Percentiles rank a stretch among this genome's conserved stretches.
Conservation (phyloP, 2,329 filamentous ascomycete genomes). For the Pseudocercospora fijiensis region DNA sequence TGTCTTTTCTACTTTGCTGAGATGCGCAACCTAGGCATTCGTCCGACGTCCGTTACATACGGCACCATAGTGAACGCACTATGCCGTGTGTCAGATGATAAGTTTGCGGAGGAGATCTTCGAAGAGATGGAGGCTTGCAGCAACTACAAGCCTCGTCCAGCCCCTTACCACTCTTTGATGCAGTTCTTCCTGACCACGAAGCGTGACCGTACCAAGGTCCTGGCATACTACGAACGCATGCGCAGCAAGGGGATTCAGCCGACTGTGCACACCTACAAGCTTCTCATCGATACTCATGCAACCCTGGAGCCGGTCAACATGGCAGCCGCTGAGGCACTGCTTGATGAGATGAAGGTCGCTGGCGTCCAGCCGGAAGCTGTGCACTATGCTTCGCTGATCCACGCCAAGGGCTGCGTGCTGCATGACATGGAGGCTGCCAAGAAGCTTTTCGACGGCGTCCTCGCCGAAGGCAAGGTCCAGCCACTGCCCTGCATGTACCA, state of each 20-base stretch:
- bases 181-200: slow-evolving; percentile 98
- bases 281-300: slow-evolving; percentile 91
- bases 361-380: slow-evolving; percentile 83
- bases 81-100: slow-evolving; percentile 95
- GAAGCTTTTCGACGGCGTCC: slow-evolving; percentile 76
- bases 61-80: slow-evolving; percentile 97
- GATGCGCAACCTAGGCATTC: slow-evolving; percentile 90
- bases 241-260: slow-evolving; percentile 79
- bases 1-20: slow-evolving; percentile 97
- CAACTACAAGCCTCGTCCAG: slow-evolving; percentile 96
- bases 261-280: slow-evolving; percentile 95
- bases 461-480: slow-evolving; percentile 65
- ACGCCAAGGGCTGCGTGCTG: slow-evolving; percentile 89
- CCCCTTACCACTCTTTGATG: slow-evolving; percentile 99
- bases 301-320: slow-evolving; percentile 91
- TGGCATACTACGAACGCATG: slow-evolving; percentile 96
- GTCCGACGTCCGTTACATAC: slow-evolving; percentile 95
- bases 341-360: slow-evolving; percentile 71
- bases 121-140: slow-evolving; percentile 99
- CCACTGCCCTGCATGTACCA: slow-evolving; percentile 89
- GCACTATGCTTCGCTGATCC: slow-evolving; percentile 92
- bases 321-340: slow-evolving; percentile 77
- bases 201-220: slow-evolving; percentile 89
- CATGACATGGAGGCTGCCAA: slow-evolving; percentile 86
- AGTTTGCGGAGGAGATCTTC: slow-evolving; percentile 95